Base-by-base conservation (phyloP, 768 basidiomycete species). In the Paxillus involutus region DNA sequence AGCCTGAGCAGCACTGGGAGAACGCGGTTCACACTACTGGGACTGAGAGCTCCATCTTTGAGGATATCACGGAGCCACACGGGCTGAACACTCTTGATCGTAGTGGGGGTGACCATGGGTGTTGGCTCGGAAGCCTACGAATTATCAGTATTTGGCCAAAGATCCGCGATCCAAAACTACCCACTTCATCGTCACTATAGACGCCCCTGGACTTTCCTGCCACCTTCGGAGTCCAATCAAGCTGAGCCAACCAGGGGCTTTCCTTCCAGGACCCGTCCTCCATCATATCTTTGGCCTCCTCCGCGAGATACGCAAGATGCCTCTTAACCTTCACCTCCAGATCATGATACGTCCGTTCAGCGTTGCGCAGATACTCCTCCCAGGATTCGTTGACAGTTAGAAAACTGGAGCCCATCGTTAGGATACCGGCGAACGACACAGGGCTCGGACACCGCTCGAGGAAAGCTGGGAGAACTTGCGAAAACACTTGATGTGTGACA, bases 151-250 rank as follows among this genome's bases (percentile, higher is more conserved):
- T 13, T 33, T 26, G 21, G 6, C 19, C 24, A 9, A 4, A 4
- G 11, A n/a, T 40, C 8, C n/a, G 17, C 21, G 2, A 8, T 21
- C 10, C 13, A 47, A 42, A 26, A 45, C n/a, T 9, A 55, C 52
- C n/a, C 47, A 74, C 76, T 13, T 44, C 19, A 43, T 71, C 69
- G 2, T 66, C 55, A 14, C 72, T 61, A 11, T 70, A 51, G 8
- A 89, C 65, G 0, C 89, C 89, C 64, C 90, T 76, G 9, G 86
- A 84, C 67, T 84, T 84, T 36, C 82, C 80, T 0, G 83, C 85
- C 6, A 80, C 76, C 69, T 98, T 98, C 1, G 91, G 91, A 1
- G 91, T 86, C 97, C 97, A 98, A 67, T 99, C 95, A 53, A 98
- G 76, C 68, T 99, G 97, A 46, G 77, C 80, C 13, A 95, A 71